Evolutionary conservation across 108 stramenopile genomes (phyloP).

Genomic region (Aurantiochytrium sp.): DNA sequence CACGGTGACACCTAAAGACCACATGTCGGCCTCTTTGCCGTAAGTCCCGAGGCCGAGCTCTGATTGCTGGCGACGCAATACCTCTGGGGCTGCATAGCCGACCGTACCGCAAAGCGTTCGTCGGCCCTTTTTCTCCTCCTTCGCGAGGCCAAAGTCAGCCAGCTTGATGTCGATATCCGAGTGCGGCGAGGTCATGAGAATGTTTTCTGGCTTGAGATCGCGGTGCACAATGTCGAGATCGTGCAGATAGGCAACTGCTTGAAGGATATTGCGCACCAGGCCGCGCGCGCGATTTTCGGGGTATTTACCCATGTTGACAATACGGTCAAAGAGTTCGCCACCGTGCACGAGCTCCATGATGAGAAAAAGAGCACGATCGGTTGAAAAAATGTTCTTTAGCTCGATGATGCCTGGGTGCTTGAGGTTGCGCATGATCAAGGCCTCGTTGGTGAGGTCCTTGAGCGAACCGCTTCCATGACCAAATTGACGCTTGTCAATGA

Average conservation of each 20-base stretch:
- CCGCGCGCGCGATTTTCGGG: background rate
- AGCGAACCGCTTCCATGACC: background rate
- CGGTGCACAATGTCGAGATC: slow-evolving; percentile 20
- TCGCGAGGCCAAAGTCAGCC: slow-evolving; percentile 29
- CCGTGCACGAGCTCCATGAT: slow-evolving; percentile 24
- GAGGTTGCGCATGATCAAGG: background rate
- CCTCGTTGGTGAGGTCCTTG: slow-evolving; percentile 9
- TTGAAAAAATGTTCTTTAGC: background rate
- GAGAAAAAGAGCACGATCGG: background rate
- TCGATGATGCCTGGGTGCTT: slow-evolving; percentile 8
- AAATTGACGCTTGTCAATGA: background rate
- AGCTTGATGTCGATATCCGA: slow-evolving; percentile 24
- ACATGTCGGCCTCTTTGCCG: slow-evolving; percentile 25
- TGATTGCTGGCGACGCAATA: background rate
- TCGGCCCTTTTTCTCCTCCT: background rate
- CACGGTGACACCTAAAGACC: slow-evolving; percentile 17
- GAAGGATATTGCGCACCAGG: background rate
- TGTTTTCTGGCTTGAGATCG: slow-evolving; percentile 40
- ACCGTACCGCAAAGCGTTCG: background rate
- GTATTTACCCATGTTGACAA: background rate
- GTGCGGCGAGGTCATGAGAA: background rate
- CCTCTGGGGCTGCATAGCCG: slow-evolving; percentile 20
- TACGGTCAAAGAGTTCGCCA: slow-evolving; percentile 30
- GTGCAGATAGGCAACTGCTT: background rate
- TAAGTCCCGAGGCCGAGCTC: background rate